Evolutionary conservation across 1,139 yeast genomes (phyloP), one percentile per base, ranked within the genome.

Genomic region (Nakaseomyces kungkrabaensis): DNA sequence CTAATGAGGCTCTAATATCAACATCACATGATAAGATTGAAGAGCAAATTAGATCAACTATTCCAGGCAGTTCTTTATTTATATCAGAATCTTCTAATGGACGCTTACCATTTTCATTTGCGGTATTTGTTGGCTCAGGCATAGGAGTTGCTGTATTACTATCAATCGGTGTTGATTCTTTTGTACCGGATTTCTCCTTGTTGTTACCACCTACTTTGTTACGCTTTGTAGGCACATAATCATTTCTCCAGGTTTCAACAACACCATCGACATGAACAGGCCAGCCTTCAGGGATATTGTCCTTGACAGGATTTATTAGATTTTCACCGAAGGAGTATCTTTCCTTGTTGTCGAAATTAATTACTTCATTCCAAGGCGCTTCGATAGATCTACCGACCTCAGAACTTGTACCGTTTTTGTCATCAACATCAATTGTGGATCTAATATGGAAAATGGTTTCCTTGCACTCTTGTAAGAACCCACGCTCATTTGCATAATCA

Each of bases 1-100:
- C 96, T 37, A 90, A 74, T 48, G 89, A 85, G 1, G 97, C 87
- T 51, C 97, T 76, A 54, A 90, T 75, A 68, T 92, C 99, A 31
- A 90, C 92, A 66, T 92, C 98, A 34, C 82, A 77, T 26, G 77
- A 72, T 31, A 79, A 81, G 59, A 92, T 73, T 4, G 90, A 79
- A 48, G 82, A 80, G 32, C 85, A 75, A 32, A 89, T 79, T 54
- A 92, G 72, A 54, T 80, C 83, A 0, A 88, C 77, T 22, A 90
- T 62, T 1, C 95, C 95, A 13, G 69, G 60, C 37, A 66, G 49
- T 17, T 61, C 67, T 45, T 49, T 37, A 9, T 48, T 37, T 17
- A 36, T 48, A 1, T 44, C 37, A 8, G 47, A 43, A 6, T 41
- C 54, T 43, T 58, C 67, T 54, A 56, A 47, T 44, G 56, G 50